Evolutionary conservation across 2,329 filamentous ascomycete genomes (phyloP).

Genomic region (Fusarium dlaminii): DNA sequence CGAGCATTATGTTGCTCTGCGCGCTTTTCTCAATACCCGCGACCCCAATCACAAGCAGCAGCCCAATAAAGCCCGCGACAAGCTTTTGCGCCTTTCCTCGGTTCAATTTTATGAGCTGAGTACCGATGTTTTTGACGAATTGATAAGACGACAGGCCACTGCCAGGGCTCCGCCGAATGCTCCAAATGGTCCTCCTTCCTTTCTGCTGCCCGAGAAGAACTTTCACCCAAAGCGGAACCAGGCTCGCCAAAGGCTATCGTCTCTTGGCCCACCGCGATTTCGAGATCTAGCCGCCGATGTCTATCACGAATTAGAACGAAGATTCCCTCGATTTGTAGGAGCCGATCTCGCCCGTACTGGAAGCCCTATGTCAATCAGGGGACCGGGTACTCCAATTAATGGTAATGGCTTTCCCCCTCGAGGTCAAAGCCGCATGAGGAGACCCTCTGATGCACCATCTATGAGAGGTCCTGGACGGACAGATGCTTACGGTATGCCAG

Average conservation of each 20-base stretch:
- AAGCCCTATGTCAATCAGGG: constrained; percentile 73
- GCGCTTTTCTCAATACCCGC: constrained; percentile 78
- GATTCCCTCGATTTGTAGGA: constrained; percentile 83
- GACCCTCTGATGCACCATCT: constrained; percentile 71
- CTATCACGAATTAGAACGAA: constrained; percentile 90
- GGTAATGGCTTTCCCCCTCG: constrained; percentile 62
- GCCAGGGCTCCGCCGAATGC: constrained; percentile 64
- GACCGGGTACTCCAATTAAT: constrained; percentile 71
- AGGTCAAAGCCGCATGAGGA: constrained; percentile 62
- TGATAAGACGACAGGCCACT: constrained; percentile 83
- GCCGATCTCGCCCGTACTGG: constrained; percentile 74
- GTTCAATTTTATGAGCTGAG: constrained; percentile 98
- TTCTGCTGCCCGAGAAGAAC: constrained; percentile 82
- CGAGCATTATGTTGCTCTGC: constrained; percentile 85
- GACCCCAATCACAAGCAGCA: constrained; percentile 79
- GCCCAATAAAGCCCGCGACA: constrained; percentile 92
- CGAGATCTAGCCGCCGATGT: constrained; percentile 94
- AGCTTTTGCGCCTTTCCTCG: constrained; percentile 86
- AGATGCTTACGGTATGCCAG: constrained; percentile 63
- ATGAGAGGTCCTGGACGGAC: constrained; percentile 58
- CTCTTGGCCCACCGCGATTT: constrained; percentile 86
- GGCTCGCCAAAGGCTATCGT: constrained; percentile 93
- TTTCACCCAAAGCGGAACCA: constrained; percentile 99
- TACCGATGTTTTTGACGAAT: constrained; percentile 96
- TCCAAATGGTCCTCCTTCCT: constrained; percentile 70